phyloP scores from a whole-genome alignment of 345 rosid genomes.

The Mercurialis annua region DNA sequence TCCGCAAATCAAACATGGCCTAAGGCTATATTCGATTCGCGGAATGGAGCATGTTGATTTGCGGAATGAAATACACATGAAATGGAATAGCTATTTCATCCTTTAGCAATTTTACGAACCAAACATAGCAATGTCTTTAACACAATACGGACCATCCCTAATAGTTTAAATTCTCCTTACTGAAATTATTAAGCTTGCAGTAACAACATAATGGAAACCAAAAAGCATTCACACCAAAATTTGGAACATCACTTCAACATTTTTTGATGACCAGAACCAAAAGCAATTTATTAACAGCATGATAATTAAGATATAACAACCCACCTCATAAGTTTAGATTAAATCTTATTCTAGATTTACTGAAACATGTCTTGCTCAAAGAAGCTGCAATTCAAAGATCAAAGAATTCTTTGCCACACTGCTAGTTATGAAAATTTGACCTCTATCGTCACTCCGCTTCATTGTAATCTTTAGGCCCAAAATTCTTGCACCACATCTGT shows the following conservation, averaged over 20 bases:
- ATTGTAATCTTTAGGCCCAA: constrained; percentile 77
- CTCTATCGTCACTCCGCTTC: constrained; percentile 17
- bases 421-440: background rate
- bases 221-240: background rate
- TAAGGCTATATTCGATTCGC: too few relatives aligned
- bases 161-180: background rate
- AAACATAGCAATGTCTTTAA: too few relatives aligned
- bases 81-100: too few relatives aligned
- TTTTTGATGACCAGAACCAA: background rate
- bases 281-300: constrained; percentile 2
- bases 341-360: constrained; percentile 12
- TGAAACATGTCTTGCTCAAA: constrained; percentile 2
- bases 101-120: too few relatives aligned
- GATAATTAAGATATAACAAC: background rate
- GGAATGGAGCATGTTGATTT: too few relatives aligned
- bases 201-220: background rate
- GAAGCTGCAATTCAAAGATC: constrained; percentile 3
- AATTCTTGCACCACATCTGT: constrained; percentile 99
- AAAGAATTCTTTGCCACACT: constrained; percentile 9
- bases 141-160: too few relatives aligned
- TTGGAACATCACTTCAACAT: background rate
- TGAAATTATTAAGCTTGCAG: background rate
- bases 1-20: too few relatives aligned
- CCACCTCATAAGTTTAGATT: background rate
- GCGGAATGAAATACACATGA: too few relatives aligned